These are phyloP conservation scores for Shiraia sp. DNA, from an alignment of 2,329 filamentous ascomycete species.

Conservation along the genomic window DNA sequence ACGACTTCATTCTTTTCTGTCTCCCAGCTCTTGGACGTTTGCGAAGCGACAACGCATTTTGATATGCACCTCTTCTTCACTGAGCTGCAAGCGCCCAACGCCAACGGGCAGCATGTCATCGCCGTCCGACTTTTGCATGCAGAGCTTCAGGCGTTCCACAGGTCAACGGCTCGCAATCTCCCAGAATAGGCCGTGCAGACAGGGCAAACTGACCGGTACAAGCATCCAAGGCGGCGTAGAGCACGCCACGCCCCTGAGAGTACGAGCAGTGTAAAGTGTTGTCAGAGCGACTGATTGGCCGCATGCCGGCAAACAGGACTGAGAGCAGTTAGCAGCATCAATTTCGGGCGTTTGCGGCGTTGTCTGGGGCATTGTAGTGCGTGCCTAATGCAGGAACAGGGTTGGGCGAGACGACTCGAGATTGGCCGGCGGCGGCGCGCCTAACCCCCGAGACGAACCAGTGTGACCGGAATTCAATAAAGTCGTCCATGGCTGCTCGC, in stretches of 20 bases:
- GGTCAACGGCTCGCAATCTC: conserved; percentile 8
- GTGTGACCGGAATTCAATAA: conserved; percentile 28
- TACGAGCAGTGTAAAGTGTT: conserved; percentile 18
- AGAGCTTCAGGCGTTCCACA: conserved; percentile 9
- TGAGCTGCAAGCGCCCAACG: not conserved
- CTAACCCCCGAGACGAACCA: conserved; percentile 8
- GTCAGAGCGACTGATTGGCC: conserved; percentile 15
- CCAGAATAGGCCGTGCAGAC: conserved; percentile 13
- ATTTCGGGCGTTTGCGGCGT: conserved; percentile 8
- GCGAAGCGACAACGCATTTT: too few species aligned
- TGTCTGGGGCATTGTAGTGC: conserved; percentile 1
- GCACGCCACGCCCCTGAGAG: conserved; percentile 10
- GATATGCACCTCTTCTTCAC: too few species aligned
- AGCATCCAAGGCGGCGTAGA: conserved; percentile 13
- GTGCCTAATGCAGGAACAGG: conserved; percentile 28
- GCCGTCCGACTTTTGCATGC: not conserved
- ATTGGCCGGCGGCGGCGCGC: conserved; percentile 14
- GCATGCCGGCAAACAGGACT: not conserved
- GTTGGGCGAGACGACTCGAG: conserved; percentile 9
- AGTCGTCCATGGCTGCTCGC: conserved; percentile 16
- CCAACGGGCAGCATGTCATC: too few species aligned
- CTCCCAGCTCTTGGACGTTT: too few species aligned
- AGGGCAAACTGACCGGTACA: conserved; percentile 11
- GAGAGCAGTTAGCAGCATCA: conserved; percentile 3
- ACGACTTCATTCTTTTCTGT: too few species aligned